phyloP scores from a whole-genome alignment of 1,284 basidiomycete species.

The Trichosporon sp. region DNA sequence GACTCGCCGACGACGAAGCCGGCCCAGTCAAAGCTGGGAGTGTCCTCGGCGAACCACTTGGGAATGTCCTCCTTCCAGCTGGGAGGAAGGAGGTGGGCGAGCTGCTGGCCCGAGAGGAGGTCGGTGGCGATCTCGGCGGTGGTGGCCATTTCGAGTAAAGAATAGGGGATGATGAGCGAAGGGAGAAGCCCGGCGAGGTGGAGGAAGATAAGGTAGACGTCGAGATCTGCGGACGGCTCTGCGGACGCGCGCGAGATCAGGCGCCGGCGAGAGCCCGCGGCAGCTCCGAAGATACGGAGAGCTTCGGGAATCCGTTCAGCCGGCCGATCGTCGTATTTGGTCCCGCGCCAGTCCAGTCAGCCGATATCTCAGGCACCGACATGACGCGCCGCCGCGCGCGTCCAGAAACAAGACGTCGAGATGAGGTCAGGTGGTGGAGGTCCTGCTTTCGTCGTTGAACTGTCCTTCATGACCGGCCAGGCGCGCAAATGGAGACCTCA shows the following conservation, averaged over 20 bases:
- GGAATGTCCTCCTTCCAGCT: slow-evolving; percentile 81
- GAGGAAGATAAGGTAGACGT: neutral
- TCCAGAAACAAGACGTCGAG: neutral
- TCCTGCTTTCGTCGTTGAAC: neutral
- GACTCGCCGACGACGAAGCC: slow-evolving; percentile 96
- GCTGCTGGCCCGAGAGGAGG: slow-evolving; percentile 37
- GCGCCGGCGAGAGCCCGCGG: neutral
- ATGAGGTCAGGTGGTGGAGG: neutral
- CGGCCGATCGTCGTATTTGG: neutral
- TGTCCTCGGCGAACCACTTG: slow-evolving; percentile 87
- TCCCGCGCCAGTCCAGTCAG: neutral
- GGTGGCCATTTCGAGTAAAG: neutral
- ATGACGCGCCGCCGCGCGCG: neutral
- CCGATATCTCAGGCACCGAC: neutral
- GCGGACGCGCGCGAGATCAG: neutral
- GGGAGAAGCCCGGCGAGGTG: neutral
- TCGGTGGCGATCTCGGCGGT: slow-evolving; percentile 16
- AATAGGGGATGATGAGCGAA: neutral
- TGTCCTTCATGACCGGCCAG: neutral
- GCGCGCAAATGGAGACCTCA: slow-evolving; percentile 32
- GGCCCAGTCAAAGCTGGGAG: slow-evolving; percentile 93
- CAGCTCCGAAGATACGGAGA: neutral
- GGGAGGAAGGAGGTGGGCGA: slow-evolving; percentile 71
- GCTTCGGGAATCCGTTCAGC: neutral
- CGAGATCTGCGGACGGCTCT: no score